phyloP scores from a whole-genome alignment of 1,284 basidiomycete genomes.

The Polyporus tsugae region DNA sequence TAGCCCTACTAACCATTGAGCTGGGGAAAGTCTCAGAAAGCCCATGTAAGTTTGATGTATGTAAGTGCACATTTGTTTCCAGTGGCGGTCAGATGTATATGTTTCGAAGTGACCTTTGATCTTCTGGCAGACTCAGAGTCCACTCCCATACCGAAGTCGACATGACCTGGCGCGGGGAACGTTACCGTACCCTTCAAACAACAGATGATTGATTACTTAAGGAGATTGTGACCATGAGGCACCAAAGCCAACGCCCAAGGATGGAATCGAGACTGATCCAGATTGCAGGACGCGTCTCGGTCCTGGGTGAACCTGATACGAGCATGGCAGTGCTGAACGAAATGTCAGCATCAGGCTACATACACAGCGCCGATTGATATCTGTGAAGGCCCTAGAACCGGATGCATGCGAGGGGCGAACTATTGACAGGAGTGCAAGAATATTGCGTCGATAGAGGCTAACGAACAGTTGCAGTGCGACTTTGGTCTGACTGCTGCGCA shows the following conservation, averaged over 20 bases:
- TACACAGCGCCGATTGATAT: neutral
- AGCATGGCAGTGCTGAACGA: neutral
- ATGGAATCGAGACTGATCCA: neutral
- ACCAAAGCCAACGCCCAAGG: neutral
- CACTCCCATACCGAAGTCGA: neutral
- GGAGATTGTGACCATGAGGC: neutral
- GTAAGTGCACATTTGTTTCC: neutral
- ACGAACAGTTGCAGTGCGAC: neutral
- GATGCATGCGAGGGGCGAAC: neutral
- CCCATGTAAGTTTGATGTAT: too few relatives aligned
- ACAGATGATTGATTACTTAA: neutral
- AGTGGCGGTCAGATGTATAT: neutral
- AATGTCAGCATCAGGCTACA: neutral
- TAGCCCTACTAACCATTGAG: neutral
- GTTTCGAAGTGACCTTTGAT: neutral
- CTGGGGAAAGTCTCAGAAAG: neutral
- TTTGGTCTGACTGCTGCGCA: neutral
- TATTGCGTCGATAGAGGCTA: neutral
- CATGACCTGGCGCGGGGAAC: neutral
- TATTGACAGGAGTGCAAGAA: too few relatives aligned
- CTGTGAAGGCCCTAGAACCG: neutral
- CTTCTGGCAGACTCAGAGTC: neutral
- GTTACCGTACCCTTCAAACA: neutral
- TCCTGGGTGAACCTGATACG: neutral
- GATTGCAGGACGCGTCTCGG: neutral